Evolutionary conservation across 108 stramenopile genomes (phyloP).

Genomic region (Cyclotella choctawhatcheeana): DNA sequence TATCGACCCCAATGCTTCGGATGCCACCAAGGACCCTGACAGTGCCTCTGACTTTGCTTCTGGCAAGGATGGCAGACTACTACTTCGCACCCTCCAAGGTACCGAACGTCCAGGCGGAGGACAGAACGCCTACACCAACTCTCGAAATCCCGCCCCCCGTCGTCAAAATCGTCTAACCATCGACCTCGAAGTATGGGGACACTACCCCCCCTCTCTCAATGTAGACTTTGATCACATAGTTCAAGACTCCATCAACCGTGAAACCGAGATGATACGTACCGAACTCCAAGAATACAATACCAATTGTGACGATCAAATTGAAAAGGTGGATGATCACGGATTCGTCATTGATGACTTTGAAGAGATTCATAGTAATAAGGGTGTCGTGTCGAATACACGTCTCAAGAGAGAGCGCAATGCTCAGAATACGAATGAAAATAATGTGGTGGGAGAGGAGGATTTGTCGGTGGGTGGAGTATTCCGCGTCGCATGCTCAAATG

Average conservation of each 20-base stretch:
- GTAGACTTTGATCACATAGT: conserved; percentile 37
- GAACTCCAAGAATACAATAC: conserved; percentile 17
- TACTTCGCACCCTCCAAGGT: background rate
- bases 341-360: conserved; percentile 18
- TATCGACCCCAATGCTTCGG: background rate
- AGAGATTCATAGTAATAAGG: conserved; percentile 23
- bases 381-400: background rate
- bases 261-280: background rate
- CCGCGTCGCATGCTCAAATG: conserved; percentile 14
- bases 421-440: background rate
- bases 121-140: background rate
- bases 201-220: conserved; percentile 10
- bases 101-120: background rate
- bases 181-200: conserved; percentile 24
- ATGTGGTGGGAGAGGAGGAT: background rate
- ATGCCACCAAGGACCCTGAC: too few species aligned
- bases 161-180: conserved; percentile 9
- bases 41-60: background rate
- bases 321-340: conserved; percentile 4
- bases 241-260: conserved; percentile 23
- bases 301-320: conserved; percentile 19
- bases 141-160: background rate
- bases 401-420: background rate
- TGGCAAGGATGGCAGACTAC: background rate
- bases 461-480: background rate